Base-by-base conservation (phyloP, 352 stramenopile species). In the Globisporangium iwayamae region DNA sequence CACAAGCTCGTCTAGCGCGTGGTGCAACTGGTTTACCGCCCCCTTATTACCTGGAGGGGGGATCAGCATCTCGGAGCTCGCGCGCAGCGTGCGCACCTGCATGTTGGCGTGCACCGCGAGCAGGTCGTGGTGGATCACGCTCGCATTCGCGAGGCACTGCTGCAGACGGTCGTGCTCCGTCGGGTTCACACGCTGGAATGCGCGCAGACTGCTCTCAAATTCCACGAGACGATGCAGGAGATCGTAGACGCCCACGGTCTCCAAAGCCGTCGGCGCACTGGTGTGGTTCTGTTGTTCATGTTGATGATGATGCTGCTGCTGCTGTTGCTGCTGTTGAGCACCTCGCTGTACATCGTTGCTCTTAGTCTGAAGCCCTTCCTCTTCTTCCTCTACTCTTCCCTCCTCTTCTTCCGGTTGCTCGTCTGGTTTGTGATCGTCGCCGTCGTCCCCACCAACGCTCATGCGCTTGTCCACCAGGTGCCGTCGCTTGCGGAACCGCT, bases 101-200 rank as follows among this genome's bases (percentile, higher is more conserved):
- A 62, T 62, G 43, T 56, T 62, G 20, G 61, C 61, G n/a, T 67
- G 53, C 62, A 62, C 38, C 16, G 62, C 62, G 30, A 67, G 62
- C 62, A 67, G 53, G 43, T 67, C 53, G 34, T 67, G 62, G 34
- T 45, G 62, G 14, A 67, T 67, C 32, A 62, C 53, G 6, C 41
- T 62, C 5, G 61, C 43, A 18, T 62, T 67, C 32, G 61, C 62
- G 43, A 67, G 62, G 20, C 62, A 62, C 45, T 67, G 62, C 62
- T 67, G 52, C 41, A 60, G 30, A 34, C 62, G 62, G 0, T 18
- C 25, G 53, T 43, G 22, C 53, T 67, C 62, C 6, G n/a, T 3
- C 16, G 62, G 34, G 20, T 62, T 53, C 43, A 57, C 8, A 11
- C 45, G 43, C 43, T 62, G 62, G 45, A 67, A 62, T 16, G 30